Evolutionary conservation across 176 grass and related monocot species (phyloP).

Genomic region (Triticum turgidum): DNA sequence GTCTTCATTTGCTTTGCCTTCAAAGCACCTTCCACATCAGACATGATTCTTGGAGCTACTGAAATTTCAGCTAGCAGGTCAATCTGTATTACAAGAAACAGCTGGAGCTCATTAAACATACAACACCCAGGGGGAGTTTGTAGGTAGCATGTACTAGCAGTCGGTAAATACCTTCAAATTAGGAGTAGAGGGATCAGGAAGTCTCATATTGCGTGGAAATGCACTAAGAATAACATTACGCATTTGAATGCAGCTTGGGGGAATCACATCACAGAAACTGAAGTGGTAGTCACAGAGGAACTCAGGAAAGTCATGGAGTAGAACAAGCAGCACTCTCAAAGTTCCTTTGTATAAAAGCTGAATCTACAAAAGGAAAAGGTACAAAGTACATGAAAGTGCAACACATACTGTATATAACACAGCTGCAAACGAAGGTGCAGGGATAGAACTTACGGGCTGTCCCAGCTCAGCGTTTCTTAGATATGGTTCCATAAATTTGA

Average conservation of each 20-base stretch:
- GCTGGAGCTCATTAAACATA: slow-evolving; percentile 7
- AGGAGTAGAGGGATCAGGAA: slow-evolving; percentile 94
- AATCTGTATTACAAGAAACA: slow-evolving; percentile 64
- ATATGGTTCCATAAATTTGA: slow-evolving; percentile 97
- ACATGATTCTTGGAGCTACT: slow-evolving; percentile 79
- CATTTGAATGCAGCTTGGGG: slow-evolving; percentile 94
- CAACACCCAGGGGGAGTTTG: not conserved
- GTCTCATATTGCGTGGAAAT: slow-evolving; percentile 96
- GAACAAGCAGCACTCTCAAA: slow-evolving; percentile 85
- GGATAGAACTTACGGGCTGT: slow-evolving; percentile 59
- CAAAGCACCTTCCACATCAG: slow-evolving; percentile 78
- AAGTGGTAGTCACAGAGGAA: slow-evolving; percentile 98
- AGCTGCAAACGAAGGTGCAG: slow-evolving; percentile 19
- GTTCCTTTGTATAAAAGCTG: slow-evolving; percentile 89
- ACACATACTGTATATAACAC: not conserved
- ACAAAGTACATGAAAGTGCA: slow-evolving; percentile 12
- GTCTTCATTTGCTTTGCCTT: slow-evolving; percentile 87
- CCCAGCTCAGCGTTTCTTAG: slow-evolving; percentile 86
- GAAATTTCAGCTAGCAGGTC: slow-evolving; percentile 92
- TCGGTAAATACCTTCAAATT: slow-evolving; percentile 78
- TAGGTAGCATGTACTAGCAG: slow-evolving; percentile 8
- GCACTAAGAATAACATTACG: slow-evolving; percentile 98
- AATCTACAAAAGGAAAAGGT: slow-evolving; percentile 53
- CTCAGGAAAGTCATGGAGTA: slow-evolving; percentile 96
- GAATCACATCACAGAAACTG: slow-evolving; percentile 97